Conservation (phyloP, 495 filamentous ascomycete genomes). For the Chaetomium tenue region DNA sequence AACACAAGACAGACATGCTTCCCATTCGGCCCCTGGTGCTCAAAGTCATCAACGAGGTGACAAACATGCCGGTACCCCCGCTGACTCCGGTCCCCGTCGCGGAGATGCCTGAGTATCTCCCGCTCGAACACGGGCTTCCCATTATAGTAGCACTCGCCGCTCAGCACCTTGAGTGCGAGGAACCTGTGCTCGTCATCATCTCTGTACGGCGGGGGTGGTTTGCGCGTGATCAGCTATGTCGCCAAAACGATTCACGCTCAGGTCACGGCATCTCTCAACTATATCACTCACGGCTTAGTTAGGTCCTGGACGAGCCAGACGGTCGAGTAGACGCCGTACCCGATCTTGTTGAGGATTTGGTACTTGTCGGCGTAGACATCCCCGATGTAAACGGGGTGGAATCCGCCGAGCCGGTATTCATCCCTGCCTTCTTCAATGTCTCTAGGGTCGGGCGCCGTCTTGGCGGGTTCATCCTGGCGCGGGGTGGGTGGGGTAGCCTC, state of each 20-base stretch:
- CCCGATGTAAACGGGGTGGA: slow-evolving; percentile 49
- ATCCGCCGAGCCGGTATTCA: slow-evolving; percentile 37
- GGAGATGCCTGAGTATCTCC: neutral
- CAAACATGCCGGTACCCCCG: too few species aligned
- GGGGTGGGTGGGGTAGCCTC: neutral
- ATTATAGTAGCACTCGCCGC: slow-evolving; percentile 13
- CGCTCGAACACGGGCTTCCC: neutral
- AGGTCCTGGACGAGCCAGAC: slow-evolving; percentile 38
- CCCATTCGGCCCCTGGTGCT: too few species aligned
- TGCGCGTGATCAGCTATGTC: neutral
- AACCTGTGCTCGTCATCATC: slow-evolving; percentile 15
- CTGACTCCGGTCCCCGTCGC: too few species aligned
- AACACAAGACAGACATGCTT: too few species aligned
- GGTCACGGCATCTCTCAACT: too few species aligned
- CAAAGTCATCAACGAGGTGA: too few species aligned
- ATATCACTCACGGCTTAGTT: slow-evolving; percentile 18
- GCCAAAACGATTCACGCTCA: too few species aligned
- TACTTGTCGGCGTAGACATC: slow-evolving; percentile 46
- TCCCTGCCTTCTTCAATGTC: slow-evolving; percentile 14
- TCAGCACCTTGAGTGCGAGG: slow-evolving; percentile 23
- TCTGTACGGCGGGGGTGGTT: neutral
- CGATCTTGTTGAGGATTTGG: slow-evolving; percentile 47
- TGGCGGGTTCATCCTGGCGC: neutral
- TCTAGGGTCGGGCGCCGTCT: neutral
- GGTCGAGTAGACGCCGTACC: slow-evolving; percentile 46